A percentile compares a stretch with the other conserved stretches of the same genome.
Evolutionary conservation across 345 rosid species (phyloP).

Genomic region (Passiflora organensis): DNA sequence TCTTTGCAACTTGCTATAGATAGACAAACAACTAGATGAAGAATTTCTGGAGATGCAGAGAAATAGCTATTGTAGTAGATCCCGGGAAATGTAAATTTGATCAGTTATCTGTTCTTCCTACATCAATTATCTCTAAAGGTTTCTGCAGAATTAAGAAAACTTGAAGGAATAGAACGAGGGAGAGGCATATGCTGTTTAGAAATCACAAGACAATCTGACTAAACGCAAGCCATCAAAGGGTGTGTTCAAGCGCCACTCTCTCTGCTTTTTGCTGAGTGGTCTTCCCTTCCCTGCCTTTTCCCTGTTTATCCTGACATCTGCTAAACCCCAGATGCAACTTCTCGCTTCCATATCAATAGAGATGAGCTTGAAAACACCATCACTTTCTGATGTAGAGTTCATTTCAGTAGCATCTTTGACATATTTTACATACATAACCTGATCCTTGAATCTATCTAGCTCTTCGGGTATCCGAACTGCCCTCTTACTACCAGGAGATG

Average conservation of each 20-base stretch:
- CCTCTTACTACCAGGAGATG: constrained; percentile 87
- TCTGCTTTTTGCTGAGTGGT: constrained; percentile 79
- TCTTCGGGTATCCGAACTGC: constrained; percentile 75
- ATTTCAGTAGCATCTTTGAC: constrained; percentile 19
- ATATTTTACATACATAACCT: constrained; percentile 63
- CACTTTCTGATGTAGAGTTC: constrained; percentile 34
- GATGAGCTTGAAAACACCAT: constrained; percentile 66
- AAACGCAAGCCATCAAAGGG: constrained; percentile 52
- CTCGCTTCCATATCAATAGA: constrained; percentile 53
- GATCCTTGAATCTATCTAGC: constrained; percentile 73
- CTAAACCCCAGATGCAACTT: constrained; percentile 75
- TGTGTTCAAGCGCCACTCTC: constrained; percentile 69
- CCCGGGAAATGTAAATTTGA: no score
- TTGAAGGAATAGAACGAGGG: not conserved
- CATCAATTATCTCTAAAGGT: no score
- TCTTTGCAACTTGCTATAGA: no score
- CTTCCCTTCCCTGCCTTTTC: constrained; percentile 94
- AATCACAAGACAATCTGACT: constrained; percentile 57
- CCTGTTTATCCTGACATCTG: constrained; percentile 70
- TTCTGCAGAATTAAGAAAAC: not conserved
- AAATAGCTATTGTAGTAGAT: no score
- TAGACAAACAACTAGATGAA: not conserved
- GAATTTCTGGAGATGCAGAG: not conserved
- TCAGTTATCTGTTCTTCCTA: no score
- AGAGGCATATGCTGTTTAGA: constrained; percentile 12